Percentiles rank a stretch among this genome's conserved stretches.
Conservation (phyloP, 2,329 filamentous ascomycete genomes). For the Gnomoniopsis sp. region DNA sequence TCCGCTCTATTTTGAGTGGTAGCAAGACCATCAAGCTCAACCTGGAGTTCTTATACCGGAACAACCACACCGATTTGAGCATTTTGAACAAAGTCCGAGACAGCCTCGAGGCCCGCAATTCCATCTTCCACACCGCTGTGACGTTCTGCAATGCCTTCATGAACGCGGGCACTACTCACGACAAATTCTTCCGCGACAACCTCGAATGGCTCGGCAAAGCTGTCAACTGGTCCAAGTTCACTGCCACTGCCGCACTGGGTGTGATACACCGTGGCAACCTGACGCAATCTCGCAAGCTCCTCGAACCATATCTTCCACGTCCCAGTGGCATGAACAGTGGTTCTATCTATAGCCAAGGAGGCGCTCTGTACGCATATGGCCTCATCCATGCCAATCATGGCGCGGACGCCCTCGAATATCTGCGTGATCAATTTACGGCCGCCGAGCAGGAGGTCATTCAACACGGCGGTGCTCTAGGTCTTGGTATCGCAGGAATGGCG, state of each 20-base stretch:
- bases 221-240: conserved; percentile 99
- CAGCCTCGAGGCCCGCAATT: conserved; percentile 88
- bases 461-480: conserved; percentile 89
- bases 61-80: conserved; percentile 86
- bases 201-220: conserved; percentile 97
- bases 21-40: conserved; percentile 93
- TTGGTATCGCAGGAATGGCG: conserved; percentile 97
- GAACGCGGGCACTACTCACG: conserved; percentile 97
- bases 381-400: conserved; percentile 97
- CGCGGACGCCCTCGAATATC: conserved; percentile 79
- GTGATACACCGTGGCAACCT: conserved; percentile 97
- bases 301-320: conserved; percentile 91
- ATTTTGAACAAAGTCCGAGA: conserved; percentile 97
- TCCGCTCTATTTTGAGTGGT: conserved; percentile 72
- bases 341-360: conserved; percentile 93
- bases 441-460: conserved; percentile 91
- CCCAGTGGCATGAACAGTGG: conserved; percentile 70
- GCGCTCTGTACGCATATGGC: conserved; percentile 91
- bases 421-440: conserved; percentile 70
- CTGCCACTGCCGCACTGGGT: conserved; percentile 90
- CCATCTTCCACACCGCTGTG: conserved; percentile 96
- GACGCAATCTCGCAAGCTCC: conserved; percentile 84
- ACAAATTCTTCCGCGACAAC: conserved; percentile 98
- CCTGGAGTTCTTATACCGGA: conserved; percentile 93
- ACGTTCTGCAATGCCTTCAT: conserved; percentile 99